These are phyloP conservation scores for Plasmopara viticola DNA, from an alignment of 352 stramenopile genomes.

Conservation along the genomic window DNA sequence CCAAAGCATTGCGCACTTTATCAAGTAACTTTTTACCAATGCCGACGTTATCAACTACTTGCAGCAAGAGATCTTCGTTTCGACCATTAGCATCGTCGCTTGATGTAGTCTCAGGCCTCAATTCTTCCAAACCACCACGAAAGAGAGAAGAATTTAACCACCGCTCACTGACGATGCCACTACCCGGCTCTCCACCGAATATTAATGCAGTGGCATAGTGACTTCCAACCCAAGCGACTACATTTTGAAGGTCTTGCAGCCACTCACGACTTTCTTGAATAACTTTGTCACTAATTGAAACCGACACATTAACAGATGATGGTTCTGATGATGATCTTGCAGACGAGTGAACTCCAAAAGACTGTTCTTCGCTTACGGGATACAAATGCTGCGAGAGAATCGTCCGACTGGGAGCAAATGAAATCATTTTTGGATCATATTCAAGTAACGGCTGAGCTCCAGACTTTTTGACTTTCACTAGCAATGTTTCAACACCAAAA, in stretches of 20 bases:
- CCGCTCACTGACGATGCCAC: constrained; percentile 23
- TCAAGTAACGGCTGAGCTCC: constrained; percentile 7
- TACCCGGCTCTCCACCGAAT: constrained; percentile 23
- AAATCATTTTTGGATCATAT: constrained; percentile 27
- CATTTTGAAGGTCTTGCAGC: constrained; percentile 60
- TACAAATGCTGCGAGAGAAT: constrained; percentile 59
- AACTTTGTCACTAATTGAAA: constrained; percentile 5
- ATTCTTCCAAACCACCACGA: constrained; percentile 42
- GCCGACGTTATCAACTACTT: constrained; percentile 71
- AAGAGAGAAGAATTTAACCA: constrained; percentile 57
- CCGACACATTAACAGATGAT: constrained; percentile 5
- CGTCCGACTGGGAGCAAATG: constrained; percentile 37
- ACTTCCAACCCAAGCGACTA: constrained; percentile 53
- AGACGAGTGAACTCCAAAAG: constrained; percentile 2
- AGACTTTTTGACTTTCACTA: constrained; percentile 26
- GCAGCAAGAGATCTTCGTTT: constrained; percentile 54
- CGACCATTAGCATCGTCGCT: constrained; percentile 9
- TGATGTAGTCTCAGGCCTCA: neutral
- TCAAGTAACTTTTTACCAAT: constrained; percentile 76
- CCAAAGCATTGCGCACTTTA: constrained; percentile 64
- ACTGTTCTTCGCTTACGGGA: constrained; percentile 12
- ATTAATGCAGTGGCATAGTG: constrained; percentile 62
- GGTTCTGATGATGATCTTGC: constrained; percentile 7
- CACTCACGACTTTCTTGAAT: constrained; percentile 33
- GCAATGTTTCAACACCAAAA: constrained; percentile 37